Percentiles rank a stretch among this genome's conserved stretches.
Evolutionary conservation across 2,329 filamentous ascomycete species (phyloP).

Genomic region (Aspergillus sp.): DNA sequence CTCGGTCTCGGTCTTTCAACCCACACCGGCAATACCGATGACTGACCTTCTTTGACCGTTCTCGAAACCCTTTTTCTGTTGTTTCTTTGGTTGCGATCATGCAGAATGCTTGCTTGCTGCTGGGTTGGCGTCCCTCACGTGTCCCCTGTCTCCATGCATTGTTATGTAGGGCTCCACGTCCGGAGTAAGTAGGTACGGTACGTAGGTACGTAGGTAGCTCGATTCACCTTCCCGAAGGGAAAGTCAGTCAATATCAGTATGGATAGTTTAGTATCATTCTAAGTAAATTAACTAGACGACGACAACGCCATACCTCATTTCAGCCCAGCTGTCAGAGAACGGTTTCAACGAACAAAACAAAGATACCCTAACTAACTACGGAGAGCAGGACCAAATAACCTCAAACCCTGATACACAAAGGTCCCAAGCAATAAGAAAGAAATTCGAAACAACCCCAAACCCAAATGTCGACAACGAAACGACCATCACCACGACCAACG

Average conservation of each 20-base stretch:
- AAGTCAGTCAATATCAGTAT: too few species aligned
- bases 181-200: too few species aligned
- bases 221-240: neutral
- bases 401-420: too few species aligned
- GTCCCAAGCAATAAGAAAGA: too few species aligned
- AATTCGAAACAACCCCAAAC: too few species aligned
- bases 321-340: constrained; percentile 4
- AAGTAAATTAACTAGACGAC: too few species aligned
- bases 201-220: too few species aligned
- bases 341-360: neutral
- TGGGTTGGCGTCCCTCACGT: neutral
- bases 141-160: neutral
- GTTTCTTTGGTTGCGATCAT: neutral
- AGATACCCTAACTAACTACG: neutral
- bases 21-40: neutral
- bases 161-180: neutral
- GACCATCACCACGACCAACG: too few species aligned
- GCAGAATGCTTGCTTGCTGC: neutral
- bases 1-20: neutral
- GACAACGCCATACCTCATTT: neutral
- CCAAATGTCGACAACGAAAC: too few species aligned
- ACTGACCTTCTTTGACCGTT: neutral
- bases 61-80: neutral
- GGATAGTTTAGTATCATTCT: too few species aligned
- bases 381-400: too few species aligned